Conservation (phyloP, 1,139 yeast species). For the Nakaseomyces bracarensis region DNA sequence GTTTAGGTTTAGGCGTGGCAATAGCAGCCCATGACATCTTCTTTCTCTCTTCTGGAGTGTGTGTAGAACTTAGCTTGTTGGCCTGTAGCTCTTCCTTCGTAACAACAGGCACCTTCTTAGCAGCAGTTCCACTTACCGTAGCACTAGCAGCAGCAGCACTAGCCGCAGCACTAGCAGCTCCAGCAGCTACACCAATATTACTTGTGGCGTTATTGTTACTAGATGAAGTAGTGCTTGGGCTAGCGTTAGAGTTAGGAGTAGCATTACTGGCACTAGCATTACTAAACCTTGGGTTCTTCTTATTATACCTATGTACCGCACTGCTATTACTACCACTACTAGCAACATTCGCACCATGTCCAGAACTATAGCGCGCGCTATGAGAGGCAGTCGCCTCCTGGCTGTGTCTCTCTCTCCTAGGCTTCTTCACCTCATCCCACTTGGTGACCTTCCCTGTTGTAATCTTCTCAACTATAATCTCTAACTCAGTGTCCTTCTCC, state of each 20-base stretch:
- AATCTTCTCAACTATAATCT: slow-evolving; percentile 75
- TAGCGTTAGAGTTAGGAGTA: no score
- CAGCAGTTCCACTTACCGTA: slow-evolving; percentile 21
- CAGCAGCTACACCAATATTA: slow-evolving; percentile 25
- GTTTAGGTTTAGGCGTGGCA: slow-evolving; percentile 33
- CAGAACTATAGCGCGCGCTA: slow-evolving; percentile 8
- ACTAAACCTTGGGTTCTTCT: slow-evolving; percentile 1
- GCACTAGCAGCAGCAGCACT: slow-evolving; percentile 13
- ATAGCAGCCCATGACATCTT: slow-evolving; percentile 38
- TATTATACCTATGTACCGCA: slow-evolving; percentile 3
- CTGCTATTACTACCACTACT: slow-evolving; percentile 13
- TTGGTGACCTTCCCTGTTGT: slow-evolving; percentile 63
- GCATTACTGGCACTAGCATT: slow-evolving; percentile 10
- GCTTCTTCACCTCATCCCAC: slow-evolving; percentile 58
- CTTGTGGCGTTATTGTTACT: slow-evolving; percentile 11
- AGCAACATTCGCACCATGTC: no score
- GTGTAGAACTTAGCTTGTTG: slow-evolving; percentile 5
- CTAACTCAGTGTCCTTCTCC: slow-evolving; percentile 52
- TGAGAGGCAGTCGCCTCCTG: slow-evolving; percentile 9
- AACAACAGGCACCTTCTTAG: slow-evolving; percentile 24
- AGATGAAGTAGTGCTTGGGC: slow-evolving; percentile 11
- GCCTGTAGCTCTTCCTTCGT: slow-evolving; percentile 18
- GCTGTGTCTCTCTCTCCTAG: slow-evolving; percentile 37
- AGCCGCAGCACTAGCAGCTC: background rate
- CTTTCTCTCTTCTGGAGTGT: slow-evolving; percentile 12